Percentiles rank a stretch among this genome's conserved stretches.
Conservation (phyloP, 1,139 yeast genomes). For the Saccharomyces hybrid region DNA sequence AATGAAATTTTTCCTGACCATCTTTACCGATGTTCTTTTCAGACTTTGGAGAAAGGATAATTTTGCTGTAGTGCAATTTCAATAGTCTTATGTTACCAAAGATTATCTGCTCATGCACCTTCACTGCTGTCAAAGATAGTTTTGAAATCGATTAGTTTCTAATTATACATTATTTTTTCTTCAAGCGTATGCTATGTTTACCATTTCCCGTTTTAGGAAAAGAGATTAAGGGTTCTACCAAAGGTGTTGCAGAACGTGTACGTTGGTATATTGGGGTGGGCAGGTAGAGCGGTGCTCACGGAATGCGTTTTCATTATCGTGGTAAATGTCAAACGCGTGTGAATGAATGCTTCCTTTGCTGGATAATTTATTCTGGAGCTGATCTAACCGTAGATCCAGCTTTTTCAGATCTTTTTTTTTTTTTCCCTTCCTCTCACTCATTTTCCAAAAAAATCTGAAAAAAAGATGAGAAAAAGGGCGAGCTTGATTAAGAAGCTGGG, state of each 20-base stretch:
- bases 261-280: no score
- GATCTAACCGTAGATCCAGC: background rate
- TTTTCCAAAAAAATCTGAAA: background rate
- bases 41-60: background rate
- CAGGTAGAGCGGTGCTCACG: no score
- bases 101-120: background rate
- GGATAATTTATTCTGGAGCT: background rate
- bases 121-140: background rate
- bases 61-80: no score
- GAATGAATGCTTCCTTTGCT: no score
- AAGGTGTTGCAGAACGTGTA: background rate
- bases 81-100: background rate
- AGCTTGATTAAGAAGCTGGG: background rate
- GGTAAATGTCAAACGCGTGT: no score
- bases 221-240: background rate
- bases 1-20: background rate
- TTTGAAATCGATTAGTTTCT: background rate
- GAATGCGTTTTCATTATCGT: no score
- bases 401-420: background rate
- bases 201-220: slow-evolving; percentile 3
- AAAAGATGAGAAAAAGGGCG: background rate
- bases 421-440: background rate
- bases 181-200: slow-evolving; percentile 1
- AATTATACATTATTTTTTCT: background rate
- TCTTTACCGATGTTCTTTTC: background rate